A percentile compares a stretch with the other conserved stretches of the same genome.
phyloP scores from a whole-genome alignment of 495 filamentous ascomycete genomes.

The Extremus antarcticus region DNA sequence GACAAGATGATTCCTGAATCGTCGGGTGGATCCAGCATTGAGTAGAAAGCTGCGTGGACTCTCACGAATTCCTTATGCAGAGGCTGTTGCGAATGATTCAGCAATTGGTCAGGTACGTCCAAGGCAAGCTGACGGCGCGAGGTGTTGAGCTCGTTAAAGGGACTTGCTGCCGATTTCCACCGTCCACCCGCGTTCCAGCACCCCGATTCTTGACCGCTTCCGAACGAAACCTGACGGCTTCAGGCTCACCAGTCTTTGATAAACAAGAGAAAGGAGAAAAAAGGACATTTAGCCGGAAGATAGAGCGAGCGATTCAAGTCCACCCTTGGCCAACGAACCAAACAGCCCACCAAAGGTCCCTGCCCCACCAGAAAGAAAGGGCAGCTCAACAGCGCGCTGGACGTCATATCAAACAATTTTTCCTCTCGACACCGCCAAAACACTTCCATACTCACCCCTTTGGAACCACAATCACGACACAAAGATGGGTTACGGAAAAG shows the following conservation, averaged over 20 bases:
- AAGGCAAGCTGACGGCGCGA: neutral
- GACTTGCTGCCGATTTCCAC: no score
- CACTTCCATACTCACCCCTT: neutral
- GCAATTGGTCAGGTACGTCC: constrained; percentile 1
- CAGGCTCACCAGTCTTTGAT: no score
- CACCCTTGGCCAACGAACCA: no score
- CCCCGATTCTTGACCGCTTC: no score
- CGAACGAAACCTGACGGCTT: no score
- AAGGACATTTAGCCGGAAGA: no score
- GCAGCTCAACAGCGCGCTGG: neutral
- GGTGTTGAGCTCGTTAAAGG: no score
- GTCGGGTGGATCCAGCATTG: neutral
- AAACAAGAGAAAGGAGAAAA: no score
- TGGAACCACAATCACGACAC: neutral
- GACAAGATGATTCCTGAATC: no score
- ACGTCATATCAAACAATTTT: neutral
- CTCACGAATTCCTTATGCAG: neutral
- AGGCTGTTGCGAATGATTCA: neutral
- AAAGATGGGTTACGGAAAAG: constrained; percentile 71
- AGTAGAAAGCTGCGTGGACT: neutral
- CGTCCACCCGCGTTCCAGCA: no score
- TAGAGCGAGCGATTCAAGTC: no score
- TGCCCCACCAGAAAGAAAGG: no score
- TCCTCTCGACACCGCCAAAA: neutral
- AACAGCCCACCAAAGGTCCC: neutral